phyloP scores from a whole-genome alignment of 768 basidiomycete genomes.

The Kwoniella sp. region DNA sequence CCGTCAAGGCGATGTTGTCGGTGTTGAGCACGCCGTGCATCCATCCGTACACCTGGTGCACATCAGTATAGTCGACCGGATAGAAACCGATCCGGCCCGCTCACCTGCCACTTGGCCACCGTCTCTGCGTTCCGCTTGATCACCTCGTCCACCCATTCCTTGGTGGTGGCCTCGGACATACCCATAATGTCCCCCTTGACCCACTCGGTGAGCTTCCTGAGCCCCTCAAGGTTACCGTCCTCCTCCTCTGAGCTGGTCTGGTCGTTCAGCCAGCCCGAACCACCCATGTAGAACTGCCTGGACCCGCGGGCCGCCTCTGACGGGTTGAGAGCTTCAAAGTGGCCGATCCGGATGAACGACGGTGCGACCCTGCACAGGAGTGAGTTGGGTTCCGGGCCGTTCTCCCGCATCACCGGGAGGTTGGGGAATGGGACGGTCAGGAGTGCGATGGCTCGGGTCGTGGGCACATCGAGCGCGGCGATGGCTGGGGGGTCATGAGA shows the following conservation, averaged over 20 bases:
- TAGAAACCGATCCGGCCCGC: neutral
- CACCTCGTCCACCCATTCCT: slow-evolving; percentile 65
- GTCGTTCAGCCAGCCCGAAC: slow-evolving; percentile 61
- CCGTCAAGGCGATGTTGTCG: slow-evolving; percentile 63
- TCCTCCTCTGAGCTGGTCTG: slow-evolving; percentile 18
- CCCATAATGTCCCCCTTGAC: slow-evolving; percentile 58
- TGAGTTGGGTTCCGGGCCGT: slow-evolving; percentile 61
- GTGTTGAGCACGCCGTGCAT: slow-evolving; percentile 91
- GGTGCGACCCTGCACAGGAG: slow-evolving; percentile 77
- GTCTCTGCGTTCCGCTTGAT: slow-evolving; percentile 81
- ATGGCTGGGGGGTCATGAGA: slow-evolving; percentile 53
- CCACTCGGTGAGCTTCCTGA: slow-evolving; percentile 73
- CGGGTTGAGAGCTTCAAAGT: slow-evolving; percentile 79
- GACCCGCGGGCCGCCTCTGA: slow-evolving; percentile 14
- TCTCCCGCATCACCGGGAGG: slow-evolving; percentile 71
- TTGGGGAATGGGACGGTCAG: slow-evolving; percentile 61
- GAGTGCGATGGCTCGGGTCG: slow-evolving; percentile 76
- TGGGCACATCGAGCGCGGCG: slow-evolving; percentile 79
- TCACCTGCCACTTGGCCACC: slow-evolving; percentile 89
- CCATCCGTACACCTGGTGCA: slow-evolving; percentile 43
- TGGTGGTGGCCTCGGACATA: slow-evolving; percentile 5
- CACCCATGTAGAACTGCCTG: slow-evolving; percentile 57
- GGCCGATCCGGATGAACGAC: slow-evolving; percentile 86
- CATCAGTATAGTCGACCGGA: no score
- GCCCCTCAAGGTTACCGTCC: slow-evolving; percentile 64